Percentiles rank a stretch among this genome's conserved stretches.
Evolutionary conservation across 345 rosid species (phyloP).

Genomic region (Punica granatum): DNA sequence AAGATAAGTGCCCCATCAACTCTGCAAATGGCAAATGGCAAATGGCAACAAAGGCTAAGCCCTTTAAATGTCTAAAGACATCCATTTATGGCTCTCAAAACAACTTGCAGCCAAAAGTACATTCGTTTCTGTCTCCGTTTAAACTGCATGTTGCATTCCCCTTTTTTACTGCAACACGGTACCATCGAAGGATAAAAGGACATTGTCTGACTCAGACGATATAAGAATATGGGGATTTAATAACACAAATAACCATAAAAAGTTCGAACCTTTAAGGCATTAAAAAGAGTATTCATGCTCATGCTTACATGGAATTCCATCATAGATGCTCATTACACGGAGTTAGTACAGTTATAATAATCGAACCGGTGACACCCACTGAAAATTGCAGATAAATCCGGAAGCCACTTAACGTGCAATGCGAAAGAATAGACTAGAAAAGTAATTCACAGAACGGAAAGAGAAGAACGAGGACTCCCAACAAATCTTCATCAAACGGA

Average conservation of each 20-base stretch:
- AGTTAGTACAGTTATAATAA: background rate
- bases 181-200: background rate
- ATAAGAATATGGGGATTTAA: slow-evolving; percentile 25
- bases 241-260: slow-evolving; percentile 22
- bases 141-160: too few relatives aligned
- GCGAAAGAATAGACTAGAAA: background rate
- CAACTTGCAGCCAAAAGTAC: slow-evolving; percentile 8
- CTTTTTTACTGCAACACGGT: background rate
- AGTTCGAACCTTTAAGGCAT: slow-evolving; percentile 27
- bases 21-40: slow-evolving; percentile 3
- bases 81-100: background rate
- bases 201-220: slow-evolving; percentile 31
- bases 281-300: slow-evolving; percentile 24
- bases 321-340: background rate
- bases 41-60: background rate
- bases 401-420: background rate
- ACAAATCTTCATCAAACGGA: background rate
- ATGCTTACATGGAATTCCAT: slow-evolving; percentile 50
- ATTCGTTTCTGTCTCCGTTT: background rate
- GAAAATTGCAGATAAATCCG: background rate
- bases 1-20: slow-evolving; percentile 61
- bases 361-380: background rate
- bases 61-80: too few relatives aligned
- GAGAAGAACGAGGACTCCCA: background rate
- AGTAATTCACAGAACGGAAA: background rate